A percentile compares a stretch with the other conserved stretches of the same genome.
These are phyloP conservation scores for Phaseolus lunatus DNA, from an alignment of 306 rosid genomes.

Conservation along the genomic window DNA sequence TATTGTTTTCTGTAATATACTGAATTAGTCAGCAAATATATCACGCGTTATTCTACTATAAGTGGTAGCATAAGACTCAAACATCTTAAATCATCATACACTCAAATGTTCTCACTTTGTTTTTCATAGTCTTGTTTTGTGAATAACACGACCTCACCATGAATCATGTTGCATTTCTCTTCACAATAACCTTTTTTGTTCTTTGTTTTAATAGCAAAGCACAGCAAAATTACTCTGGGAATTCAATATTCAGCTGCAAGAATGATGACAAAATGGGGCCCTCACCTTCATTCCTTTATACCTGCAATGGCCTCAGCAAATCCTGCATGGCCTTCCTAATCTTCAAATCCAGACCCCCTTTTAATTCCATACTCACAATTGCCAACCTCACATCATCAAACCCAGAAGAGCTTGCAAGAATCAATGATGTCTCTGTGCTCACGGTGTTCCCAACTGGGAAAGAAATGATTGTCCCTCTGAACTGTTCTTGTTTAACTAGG, in stretches of 20 bases:
- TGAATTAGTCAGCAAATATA: constrained; percentile 21
- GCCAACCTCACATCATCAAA: constrained; percentile 64
- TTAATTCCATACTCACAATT: constrained; percentile 50
- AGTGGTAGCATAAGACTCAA: neutral
- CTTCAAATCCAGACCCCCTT: constrained; percentile 63
- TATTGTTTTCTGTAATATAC: neutral
- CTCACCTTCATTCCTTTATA: constrained; percentile 59
- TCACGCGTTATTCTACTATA: constrained; percentile 36
- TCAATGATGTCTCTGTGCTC: constrained; percentile 48
- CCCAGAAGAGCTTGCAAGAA: constrained; percentile 53
- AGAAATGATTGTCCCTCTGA: constrained; percentile 68
- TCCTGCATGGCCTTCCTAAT: constrained; percentile 65
- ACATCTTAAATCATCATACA: neutral
- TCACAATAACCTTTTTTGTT: neutral
- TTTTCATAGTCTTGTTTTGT: neutral
- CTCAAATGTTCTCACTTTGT: constrained; percentile 17
- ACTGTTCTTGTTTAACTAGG: constrained; percentile 57
- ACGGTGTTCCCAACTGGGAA: constrained; percentile 48
- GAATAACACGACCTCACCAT: constrained; percentile 24
- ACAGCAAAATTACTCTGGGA: constrained; percentile 58
- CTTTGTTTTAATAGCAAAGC: constrained; percentile 23
- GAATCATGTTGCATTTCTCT: constrained; percentile 24
- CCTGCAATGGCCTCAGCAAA: constrained; percentile 57
- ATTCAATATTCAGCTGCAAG: constrained; percentile 40
- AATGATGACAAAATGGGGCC: constrained; percentile 49